phyloP scores from a whole-genome alignment of 768 basidiomycete genomes.

The Suillus brevipes region DNA sequence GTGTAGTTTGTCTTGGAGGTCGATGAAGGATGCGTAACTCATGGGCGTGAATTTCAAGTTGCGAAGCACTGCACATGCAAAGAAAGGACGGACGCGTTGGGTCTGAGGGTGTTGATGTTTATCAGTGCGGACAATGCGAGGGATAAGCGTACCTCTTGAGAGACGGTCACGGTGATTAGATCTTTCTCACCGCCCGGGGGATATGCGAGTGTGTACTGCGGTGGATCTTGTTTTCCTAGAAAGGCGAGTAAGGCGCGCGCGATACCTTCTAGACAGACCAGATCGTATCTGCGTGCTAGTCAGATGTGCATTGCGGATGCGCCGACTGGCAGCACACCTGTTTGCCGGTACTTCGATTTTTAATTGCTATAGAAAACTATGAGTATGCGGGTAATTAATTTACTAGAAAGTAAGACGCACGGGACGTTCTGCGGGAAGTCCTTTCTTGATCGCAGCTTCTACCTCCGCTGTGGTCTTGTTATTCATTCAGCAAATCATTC shows the following conservation, averaged over 20 bases:
- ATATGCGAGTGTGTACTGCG: slow-evolving; percentile 71
- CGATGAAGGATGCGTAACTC: slow-evolving; percentile 96
- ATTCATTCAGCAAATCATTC: slow-evolving; percentile 7
- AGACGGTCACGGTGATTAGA: slow-evolving; percentile 66
- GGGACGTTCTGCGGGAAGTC: slow-evolving; percentile 81
- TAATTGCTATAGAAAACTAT: slow-evolving; percentile 63
- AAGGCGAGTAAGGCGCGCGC: slow-evolving; percentile 83
- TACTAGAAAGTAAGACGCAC: slow-evolving; percentile 38
- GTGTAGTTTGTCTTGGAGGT: slow-evolving; percentile 98
- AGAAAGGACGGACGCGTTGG: slow-evolving; percentile 81
- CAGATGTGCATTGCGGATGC: slow-evolving; percentile 7
- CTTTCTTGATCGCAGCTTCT: slow-evolving; percentile 77
- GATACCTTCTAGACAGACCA: slow-evolving; percentile 96
- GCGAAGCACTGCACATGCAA: slow-evolving; percentile 88
- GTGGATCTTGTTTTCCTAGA: slow-evolving; percentile 65
- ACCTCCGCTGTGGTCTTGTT: slow-evolving; percentile 88
- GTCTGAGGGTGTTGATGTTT: slow-evolving; percentile 46
- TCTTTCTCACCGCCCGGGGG: slow-evolving; percentile 66
- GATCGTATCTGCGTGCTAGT: slow-evolving; percentile 73
- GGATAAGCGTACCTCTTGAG: slow-evolving; percentile 60
- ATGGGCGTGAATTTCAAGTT: slow-evolving; percentile 84
- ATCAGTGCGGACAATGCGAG: neutral
- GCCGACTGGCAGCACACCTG: slow-evolving; percentile 48
- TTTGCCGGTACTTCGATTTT: slow-evolving; percentile 99
- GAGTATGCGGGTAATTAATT: slow-evolving; percentile 1